A percentile compares a stretch with the other conserved stretches of the same genome.
These are phyloP conservation scores for Coniochaeta ligniaria DNA, from an alignment of 2,329 filamentous ascomycete genomes.

Conservation along the genomic window DNA sequence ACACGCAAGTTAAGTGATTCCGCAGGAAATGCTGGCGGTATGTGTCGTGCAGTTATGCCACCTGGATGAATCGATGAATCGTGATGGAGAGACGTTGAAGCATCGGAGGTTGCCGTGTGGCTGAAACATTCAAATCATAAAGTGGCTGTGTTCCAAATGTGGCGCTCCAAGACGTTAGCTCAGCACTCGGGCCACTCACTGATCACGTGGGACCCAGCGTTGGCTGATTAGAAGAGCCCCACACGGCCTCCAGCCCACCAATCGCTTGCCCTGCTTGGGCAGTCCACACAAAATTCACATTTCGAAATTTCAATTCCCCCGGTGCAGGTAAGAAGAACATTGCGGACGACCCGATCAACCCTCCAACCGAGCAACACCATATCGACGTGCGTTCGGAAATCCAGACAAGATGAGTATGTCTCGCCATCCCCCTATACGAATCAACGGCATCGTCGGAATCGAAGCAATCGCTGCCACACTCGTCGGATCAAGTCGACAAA, in stretches of 20 bases:
- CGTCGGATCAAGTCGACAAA: slow-evolving; percentile 7
- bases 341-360: not conserved
- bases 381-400: not conserved
- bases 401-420: slow-evolving; percentile 51
- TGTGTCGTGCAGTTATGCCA: too few species aligned
- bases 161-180: not conserved
- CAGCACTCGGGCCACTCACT: not conserved
- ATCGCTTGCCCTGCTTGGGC: not conserved
- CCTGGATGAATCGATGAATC: too few species aligned
- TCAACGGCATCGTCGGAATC: not conserved
- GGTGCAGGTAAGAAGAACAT: not conserved
- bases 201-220: not conserved
- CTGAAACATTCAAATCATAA: not conserved
- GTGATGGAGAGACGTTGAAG: too few species aligned
- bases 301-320: slow-evolving; percentile 2
- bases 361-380: slow-evolving; percentile 1
- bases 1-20: too few species aligned
- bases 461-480: slow-evolving; percentile 5
- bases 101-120: too few species aligned
- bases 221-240: not conserved
- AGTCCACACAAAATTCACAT: slow-evolving; percentile 2
- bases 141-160: not conserved
- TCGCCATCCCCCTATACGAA: slow-evolving; percentile 4
- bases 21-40: too few species aligned
- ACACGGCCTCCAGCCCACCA: not conserved